Evolutionary conservation across 352 stramenopile species (phyloP), one percentile per base, ranked within the genome.

Genomic region (Aphanomyces invadans): DNA sequence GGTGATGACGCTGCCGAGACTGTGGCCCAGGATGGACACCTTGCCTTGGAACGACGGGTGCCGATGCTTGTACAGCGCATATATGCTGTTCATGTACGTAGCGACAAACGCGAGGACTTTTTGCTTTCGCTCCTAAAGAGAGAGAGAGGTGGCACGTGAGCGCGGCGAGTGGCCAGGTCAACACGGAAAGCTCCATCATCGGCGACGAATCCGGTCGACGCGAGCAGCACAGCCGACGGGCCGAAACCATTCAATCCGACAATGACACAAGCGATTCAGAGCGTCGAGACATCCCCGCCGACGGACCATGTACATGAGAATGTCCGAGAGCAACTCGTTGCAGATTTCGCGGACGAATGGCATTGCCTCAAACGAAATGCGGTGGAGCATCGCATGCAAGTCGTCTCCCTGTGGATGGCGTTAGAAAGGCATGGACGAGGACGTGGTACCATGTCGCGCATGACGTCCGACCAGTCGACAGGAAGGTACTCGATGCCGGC

Each of bases 281-380:
- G n/a, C n/a, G n/a, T n/a, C n/a, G n/a, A n/a, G n/a, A n/a, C n/a
- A n/a, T n/a, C n/a, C n/a, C n/a, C 74, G 80, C n/a, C 44, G 15
- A 59, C 53, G 15, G 49, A 67, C 60, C 60, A 67, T 67, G 60
- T 67, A 67, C 21, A 67, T 51, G 9, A 51, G 46, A 29, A 67
- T 57, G 49, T 67, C 60, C 2, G 60, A 67, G 46, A 67, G 49
- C 4, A 67, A 26, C 68, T 97, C 91, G 71, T 98, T 98, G 15
- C 88, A 88, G 70, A 98, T 89, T 53, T 95, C 83, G 29, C 91
- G 78, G 65, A 98, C 71, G 57, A 96, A 90, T 3, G 92, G 92
- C 69, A 98, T 98, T 5, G 78, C 79, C 15, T 68, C 56, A 7
- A 84, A 67, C 12, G 75, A 75, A 46, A 86, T 79, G 49, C 81